phyloP scores from a whole-genome alignment of 495 filamentous ascomycete genomes.

The Terfezia boudieri region DNA sequence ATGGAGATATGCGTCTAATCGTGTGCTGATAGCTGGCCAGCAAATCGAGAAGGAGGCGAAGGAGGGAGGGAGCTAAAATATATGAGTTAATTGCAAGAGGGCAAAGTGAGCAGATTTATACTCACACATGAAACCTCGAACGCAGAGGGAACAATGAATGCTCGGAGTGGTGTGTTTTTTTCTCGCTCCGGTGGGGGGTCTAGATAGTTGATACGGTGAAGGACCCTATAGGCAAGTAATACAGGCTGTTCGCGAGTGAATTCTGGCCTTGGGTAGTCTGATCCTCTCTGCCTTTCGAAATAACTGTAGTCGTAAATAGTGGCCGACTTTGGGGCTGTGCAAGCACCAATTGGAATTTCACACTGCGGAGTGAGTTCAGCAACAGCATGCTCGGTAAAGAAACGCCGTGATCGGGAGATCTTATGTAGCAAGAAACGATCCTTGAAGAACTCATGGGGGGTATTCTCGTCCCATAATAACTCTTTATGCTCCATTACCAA shows the following conservation, averaged over 20 bases:
- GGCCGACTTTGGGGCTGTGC: conserved; percentile 29
- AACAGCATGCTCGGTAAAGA: conserved; percentile 23
- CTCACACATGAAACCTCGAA: conserved; percentile 55
- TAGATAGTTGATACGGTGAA: conserved; percentile 60
- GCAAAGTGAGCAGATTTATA: conserved; percentile 3
- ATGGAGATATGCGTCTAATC: conserved; percentile 63
- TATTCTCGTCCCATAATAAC: conserved; percentile 32
- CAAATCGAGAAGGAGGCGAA: conserved; percentile 43
- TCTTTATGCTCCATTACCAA: conserved; percentile 24
- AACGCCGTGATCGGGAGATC: conserved; percentile 46
- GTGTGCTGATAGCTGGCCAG: conserved; percentile 65
- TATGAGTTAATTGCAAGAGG: conserved; percentile 3
- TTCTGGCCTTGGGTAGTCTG: conserved; percentile 11
- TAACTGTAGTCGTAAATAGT: conserved; percentile 43
- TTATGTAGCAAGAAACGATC: conserved; percentile 50
- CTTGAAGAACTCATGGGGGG: conserved; percentile 33
- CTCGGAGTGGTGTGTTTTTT: conserved; percentile 19
- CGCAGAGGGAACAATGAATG: conserved; percentile 35
- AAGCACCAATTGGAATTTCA: conserved; percentile 30
- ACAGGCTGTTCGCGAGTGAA: conserved; percentile 40
- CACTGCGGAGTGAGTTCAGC: conserved; percentile 27
- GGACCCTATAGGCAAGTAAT: conserved; percentile 44
- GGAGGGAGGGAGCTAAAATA: conserved; percentile 36
- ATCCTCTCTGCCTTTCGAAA: conserved; percentile 9
- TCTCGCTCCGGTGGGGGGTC: conserved; percentile 37